Percentiles rank a stretch among this genome's conserved stretches.
These are phyloP conservation scores for Pisolithus orientalis DNA, from an alignment of 768 basidiomycete genomes.

Conservation along the genomic window DNA sequence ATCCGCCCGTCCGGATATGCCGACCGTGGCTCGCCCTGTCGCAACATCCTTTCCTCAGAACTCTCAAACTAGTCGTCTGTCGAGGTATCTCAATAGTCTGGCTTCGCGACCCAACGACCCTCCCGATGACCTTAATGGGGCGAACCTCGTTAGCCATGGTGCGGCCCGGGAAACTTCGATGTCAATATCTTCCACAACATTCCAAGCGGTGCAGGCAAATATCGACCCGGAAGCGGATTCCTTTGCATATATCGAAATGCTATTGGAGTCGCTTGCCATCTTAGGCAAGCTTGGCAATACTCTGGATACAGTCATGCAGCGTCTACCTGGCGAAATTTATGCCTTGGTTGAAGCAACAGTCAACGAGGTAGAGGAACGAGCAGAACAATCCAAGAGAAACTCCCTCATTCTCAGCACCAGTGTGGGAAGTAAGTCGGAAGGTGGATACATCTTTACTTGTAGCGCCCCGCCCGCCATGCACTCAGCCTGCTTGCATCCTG, in stretches of 20 bases:
- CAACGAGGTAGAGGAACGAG: constrained; percentile 88
- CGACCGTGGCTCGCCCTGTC: constrained; percentile 19
- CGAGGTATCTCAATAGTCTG: constrained; percentile 58
- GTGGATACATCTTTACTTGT: constrained; percentile 44
- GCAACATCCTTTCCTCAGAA: constrained; percentile 34
- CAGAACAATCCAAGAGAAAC: constrained; percentile 63
- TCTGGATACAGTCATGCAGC: constrained; percentile 78
- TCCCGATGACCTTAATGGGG: constrained; percentile 56
- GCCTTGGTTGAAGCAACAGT: constrained; percentile 79
- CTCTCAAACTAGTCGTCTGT: constrained; percentile 44
- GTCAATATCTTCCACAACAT: constrained; percentile 14
- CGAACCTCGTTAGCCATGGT: constrained; percentile 21
- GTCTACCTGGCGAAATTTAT: constrained; percentile 79
- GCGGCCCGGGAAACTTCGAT: constrained; percentile 12
- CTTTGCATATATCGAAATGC: constrained; percentile 86
- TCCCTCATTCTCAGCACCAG: constrained; percentile 30
- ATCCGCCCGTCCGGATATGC: constrained; percentile 14
- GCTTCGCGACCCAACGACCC: constrained; percentile 72
- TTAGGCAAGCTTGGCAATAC: constrained; percentile 83
- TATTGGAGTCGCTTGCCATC: constrained; percentile 89
- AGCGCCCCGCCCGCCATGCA: constrained; percentile 12
- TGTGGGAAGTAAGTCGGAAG: constrained; percentile 40
- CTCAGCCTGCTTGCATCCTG: constrained; percentile 21
- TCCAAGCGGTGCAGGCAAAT: constrained; percentile 19
- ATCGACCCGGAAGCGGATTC: constrained; percentile 87